phyloP scores from a whole-genome alignment of 805 yeast species.

The Lachancea waltii region DNA sequence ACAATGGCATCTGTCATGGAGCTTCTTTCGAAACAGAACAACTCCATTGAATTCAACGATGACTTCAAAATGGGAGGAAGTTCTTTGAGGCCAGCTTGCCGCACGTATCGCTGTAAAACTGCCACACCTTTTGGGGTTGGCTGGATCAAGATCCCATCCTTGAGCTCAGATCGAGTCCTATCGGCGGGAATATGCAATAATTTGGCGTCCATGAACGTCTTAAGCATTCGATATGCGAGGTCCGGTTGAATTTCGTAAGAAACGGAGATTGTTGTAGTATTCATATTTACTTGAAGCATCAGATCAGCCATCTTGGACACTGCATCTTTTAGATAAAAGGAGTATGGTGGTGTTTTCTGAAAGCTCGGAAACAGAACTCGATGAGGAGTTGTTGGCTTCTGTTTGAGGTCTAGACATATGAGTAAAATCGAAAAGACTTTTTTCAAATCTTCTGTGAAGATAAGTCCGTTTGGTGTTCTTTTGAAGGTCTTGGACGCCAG shows the following conservation, averaged over 20 bases:
- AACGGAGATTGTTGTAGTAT: slow-evolving; percentile 46
- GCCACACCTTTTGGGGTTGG: slow-evolving; percentile 92
- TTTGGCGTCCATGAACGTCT: slow-evolving; percentile 51
- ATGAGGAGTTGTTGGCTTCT: slow-evolving; percentile 21
- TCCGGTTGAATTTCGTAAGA: slow-evolving; percentile 48
- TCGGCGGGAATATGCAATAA: slow-evolving; percentile 71
- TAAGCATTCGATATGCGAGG: slow-evolving; percentile 42
- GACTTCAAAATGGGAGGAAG: slow-evolving; percentile 48
- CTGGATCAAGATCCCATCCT: slow-evolving; percentile 46
- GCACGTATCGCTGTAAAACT: slow-evolving; percentile 53
- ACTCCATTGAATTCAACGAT: slow-evolving; percentile 61
- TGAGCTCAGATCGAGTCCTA: slow-evolving; percentile 50
- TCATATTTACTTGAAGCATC: slow-evolving; percentile 41
- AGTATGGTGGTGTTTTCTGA: slow-evolving; percentile 39
- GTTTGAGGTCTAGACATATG: slow-evolving; percentile 37
- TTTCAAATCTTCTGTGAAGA: slow-evolving; percentile 51
- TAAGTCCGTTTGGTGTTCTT: slow-evolving; percentile 47
- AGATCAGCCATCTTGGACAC: slow-evolving; percentile 45
- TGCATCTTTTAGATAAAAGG: slow-evolving; percentile 50
- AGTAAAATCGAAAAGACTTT: slow-evolving; percentile 52
- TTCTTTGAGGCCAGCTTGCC: slow-evolving; percentile 45
- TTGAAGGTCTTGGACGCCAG: slow-evolving; percentile 39
- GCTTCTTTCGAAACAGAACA: slow-evolving; percentile 63
- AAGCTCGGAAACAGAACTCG: slow-evolving; percentile 26
- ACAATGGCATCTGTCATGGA: slow-evolving; percentile 49